Percentiles rank a stretch among this genome's conserved stretches.
These are phyloP conservation scores for Phytophthora citricola DNA, from an alignment of 352 stramenopile genomes.

Conservation along the genomic window DNA sequence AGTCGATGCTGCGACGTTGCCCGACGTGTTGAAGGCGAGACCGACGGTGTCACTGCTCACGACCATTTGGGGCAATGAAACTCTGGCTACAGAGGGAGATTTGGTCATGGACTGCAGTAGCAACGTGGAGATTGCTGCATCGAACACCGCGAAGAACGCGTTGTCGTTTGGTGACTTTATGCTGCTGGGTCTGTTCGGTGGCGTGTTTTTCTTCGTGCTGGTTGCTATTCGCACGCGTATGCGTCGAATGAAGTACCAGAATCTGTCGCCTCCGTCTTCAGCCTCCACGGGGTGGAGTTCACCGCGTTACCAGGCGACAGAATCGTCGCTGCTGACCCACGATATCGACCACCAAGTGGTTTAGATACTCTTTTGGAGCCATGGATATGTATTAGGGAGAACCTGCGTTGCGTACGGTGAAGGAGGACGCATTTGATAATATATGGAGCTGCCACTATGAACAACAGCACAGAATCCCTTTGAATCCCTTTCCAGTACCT, in stretches of 20 bases:
- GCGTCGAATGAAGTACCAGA: slow-evolving; percentile 33
- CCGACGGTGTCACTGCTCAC: slow-evolving; percentile 62
- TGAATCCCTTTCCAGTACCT: too few relatives aligned
- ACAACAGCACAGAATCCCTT: background rate
- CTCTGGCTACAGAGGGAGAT: slow-evolving; percentile 45
- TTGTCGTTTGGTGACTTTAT: slow-evolving; percentile 12
- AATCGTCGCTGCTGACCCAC: slow-evolving; percentile 20
- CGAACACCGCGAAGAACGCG: slow-evolving; percentile 5
- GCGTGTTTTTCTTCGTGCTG: slow-evolving; percentile 29
- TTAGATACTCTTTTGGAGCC: slow-evolving; percentile 15
- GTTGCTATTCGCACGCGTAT: slow-evolving; percentile 16
- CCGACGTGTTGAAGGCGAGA: slow-evolving; percentile 50
- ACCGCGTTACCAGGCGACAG: slow-evolving; percentile 16
- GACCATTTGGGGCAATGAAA: slow-evolving; percentile 48
- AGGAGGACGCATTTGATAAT: slow-evolving; percentile 3
- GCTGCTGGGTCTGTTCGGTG: slow-evolving; percentile 20
- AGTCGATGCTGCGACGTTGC: slow-evolving; percentile 14
- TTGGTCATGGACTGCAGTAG: slow-evolving; percentile 45
- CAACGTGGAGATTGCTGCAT: background rate
- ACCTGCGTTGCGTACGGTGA: background rate
- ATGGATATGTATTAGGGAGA: slow-evolving; percentile 23
- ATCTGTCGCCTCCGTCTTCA: slow-evolving; percentile 13
- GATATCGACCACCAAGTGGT: slow-evolving; percentile 29
- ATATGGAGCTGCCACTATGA: slow-evolving; percentile 2
- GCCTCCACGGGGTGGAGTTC: slow-evolving; percentile 10